Base-by-base conservation (phyloP, 208 protist genomes). In the Willaertia magna region DNA sequence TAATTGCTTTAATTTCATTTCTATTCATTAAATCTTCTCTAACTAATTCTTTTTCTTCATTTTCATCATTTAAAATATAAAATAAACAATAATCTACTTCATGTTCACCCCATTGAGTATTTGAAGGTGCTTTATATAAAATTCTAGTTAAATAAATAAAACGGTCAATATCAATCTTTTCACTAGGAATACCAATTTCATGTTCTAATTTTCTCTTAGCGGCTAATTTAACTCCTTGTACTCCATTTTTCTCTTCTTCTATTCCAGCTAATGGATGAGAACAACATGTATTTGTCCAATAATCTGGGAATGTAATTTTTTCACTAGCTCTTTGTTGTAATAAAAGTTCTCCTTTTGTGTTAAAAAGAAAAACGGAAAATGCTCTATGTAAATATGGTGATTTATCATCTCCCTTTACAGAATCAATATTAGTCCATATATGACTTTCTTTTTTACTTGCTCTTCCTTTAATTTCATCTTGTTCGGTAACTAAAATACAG, bases 261-360 rank as follows among this genome's bases (percentile, higher is more conserved):
- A 88, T 0, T 22, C 84, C 75, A 48, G 74, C 16, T 3, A 90
- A 18, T 22, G 88, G 88, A 87, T 90, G 88, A 20, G 83, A 87
- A 34, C 88, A 90, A 18, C 79, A 87, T 51, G 88, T 89, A n/a
- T 90, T 90, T 0, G 88, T 75, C 88, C 86, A 88, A 34, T 84
- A 49, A 4, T 30, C 7, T 26, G 88, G 88, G 74, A 90, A 90
- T 40, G 87, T 89, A 34, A 87, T 84, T 44, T 90, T 90, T 39
- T 55, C 34, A 3, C 1, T 3, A 16, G 88, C 74, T 4, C 88
- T 22, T 82, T 79, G 86, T 74, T 90, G 88, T 9, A 90, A 18
- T 14, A 90, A 61, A 2, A 89, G 52, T 85, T 89, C 9, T 39
- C 47, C 26, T 4, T 83, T 46, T 40, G 7, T 12, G 43, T 85